Conservation (phyloP, 1,284 basidiomycete genomes). For the Tranzscheliella williamsii region DNA sequence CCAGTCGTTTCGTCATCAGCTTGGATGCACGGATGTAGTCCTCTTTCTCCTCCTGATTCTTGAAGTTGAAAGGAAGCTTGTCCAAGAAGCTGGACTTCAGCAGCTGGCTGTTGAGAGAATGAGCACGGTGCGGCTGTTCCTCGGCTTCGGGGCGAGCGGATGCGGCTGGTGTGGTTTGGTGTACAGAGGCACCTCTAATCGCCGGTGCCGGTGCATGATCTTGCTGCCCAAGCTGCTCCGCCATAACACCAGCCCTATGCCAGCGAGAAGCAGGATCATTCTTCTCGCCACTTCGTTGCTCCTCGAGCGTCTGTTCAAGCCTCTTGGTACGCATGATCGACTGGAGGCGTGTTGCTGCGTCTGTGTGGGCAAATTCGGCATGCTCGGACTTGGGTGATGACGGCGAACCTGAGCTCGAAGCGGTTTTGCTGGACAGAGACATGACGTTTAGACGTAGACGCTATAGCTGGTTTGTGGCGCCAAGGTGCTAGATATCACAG, state of each 20-base stretch:
- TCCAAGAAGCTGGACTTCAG: constrained; percentile 23
- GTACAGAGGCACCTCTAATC: constrained; percentile 11
- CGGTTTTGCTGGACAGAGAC: too few species aligned
- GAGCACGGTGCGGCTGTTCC: constrained; percentile 2
- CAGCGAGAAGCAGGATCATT: constrained; percentile 27
- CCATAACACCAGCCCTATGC: constrained; percentile 22
- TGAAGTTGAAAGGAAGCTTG: constrained; percentile 32
- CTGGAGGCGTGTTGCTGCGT: constrained; percentile 24
- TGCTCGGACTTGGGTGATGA: neutral
- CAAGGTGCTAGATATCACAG: too few species aligned
- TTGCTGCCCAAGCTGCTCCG: constrained; percentile 20
- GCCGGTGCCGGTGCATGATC: constrained; percentile 18
- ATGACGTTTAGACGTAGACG: too few species aligned
- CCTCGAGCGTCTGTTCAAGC: constrained; percentile 22
- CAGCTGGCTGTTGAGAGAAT: constrained; percentile 24
- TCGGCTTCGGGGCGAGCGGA: neutral
- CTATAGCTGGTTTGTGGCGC: too few species aligned
- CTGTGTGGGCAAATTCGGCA: constrained; percentile 11
- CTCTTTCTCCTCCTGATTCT: constrained; percentile 17
- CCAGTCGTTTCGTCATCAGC: constrained; percentile 30
- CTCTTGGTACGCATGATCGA: constrained; percentile 10
- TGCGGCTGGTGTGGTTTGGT: constrained; percentile 3
- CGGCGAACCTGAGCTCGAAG: too few species aligned
- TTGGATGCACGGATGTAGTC: constrained; percentile 25
- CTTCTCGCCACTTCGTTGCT: constrained; percentile 26